These are phyloP conservation scores for Epichloe glyceriae DNA, from an alignment of 2,329 filamentous ascomycete species.

Conservation along the genomic window DNA sequence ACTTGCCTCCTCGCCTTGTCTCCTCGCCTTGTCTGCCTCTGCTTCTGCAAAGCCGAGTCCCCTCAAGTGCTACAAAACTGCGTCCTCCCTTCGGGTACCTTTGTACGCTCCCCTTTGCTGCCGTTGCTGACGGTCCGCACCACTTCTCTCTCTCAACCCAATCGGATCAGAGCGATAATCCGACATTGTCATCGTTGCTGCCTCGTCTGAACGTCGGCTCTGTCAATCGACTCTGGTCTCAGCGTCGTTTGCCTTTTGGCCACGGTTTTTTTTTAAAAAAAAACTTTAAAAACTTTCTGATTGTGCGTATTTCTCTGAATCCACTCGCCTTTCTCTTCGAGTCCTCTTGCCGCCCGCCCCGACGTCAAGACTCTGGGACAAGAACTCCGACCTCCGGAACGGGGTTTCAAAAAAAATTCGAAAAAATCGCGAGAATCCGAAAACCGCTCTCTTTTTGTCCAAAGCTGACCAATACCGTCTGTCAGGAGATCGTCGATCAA, in stretches of 20 bases:
- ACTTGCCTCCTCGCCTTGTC: constrained; percentile 1
- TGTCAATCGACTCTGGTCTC: constrained; percentile 1
- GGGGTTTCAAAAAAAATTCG: not conserved
- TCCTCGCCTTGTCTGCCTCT: not conserved
- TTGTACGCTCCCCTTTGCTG: constrained; percentile 1
- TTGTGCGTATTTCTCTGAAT: not conserved
- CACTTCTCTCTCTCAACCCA: not conserved
- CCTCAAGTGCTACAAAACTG: not conserved
- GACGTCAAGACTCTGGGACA: not conserved
- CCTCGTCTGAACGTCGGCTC: not conserved
- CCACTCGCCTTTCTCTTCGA: not conserved
- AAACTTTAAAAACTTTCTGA: not conserved
- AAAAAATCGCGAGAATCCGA: not conserved
- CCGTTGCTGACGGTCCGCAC: not conserved
- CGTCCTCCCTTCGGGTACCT: not conserved
- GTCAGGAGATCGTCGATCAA: not conserved
- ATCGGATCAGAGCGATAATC: constrained; percentile 2
- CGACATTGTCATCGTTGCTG: not conserved
- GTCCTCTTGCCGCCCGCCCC: not conserved
- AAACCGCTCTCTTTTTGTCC: not conserved
- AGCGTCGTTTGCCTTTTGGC: not conserved
- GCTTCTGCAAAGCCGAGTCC: constrained; percentile 1
- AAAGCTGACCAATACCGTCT: not conserved
- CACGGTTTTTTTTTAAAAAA: not conserved
- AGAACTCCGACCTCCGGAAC: not conserved